These are phyloP conservation scores for Canariomyces notabilis DNA, from an alignment of 2,329 filamentous ascomycete species.

Conservation along the genomic window DNA sequence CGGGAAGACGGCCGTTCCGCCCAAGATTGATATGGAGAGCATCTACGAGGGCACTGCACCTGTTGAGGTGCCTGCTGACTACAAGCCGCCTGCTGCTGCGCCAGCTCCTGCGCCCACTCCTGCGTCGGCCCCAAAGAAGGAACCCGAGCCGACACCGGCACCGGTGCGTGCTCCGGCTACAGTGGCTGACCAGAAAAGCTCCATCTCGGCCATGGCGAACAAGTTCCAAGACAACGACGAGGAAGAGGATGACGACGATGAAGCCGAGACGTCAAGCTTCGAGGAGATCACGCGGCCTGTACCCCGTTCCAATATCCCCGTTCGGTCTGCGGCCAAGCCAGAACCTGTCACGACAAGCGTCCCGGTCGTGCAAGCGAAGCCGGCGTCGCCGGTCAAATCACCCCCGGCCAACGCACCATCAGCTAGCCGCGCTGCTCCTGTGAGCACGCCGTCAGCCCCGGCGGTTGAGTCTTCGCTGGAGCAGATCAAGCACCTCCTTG, in stretches of 20 bases:
- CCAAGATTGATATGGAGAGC: constrained; percentile 91
- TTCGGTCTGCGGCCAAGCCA: constrained; percentile 23
- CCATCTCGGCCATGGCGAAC: constrained; percentile 77
- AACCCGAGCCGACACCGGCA: constrained; percentile 49
- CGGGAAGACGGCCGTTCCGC: constrained; percentile 76
- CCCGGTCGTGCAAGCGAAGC: constrained; percentile 34
- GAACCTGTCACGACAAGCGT: constrained; percentile 8
- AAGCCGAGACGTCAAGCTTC: constrained; percentile 69
- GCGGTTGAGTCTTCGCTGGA: constrained; percentile 62
- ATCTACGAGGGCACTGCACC: constrained; percentile 80
- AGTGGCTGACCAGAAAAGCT: constrained; percentile 79
- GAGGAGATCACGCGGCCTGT: constrained; percentile 76
- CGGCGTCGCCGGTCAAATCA: constrained; percentile 41
- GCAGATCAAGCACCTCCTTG: constrained; percentile 72
- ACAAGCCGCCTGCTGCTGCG: constrained; percentile 51
- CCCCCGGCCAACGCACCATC: constrained; percentile 30
- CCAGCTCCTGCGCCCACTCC: constrained; percentile 39
- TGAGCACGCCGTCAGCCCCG: constrained; percentile 35
- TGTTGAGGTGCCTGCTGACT: constrained; percentile 68
- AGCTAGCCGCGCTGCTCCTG: constrained; percentile 33
- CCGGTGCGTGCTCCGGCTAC: constrained; percentile 54
- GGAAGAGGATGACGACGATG: constrained; percentile 52
- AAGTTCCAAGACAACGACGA: constrained; percentile 74
- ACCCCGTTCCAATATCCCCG: constrained; percentile 47
- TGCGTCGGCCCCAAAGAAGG: constrained; percentile 50